Evolutionary conservation across 176 grass and related monocot species (phyloP).

Genomic region (Alopecurus myosuroides): DNA sequence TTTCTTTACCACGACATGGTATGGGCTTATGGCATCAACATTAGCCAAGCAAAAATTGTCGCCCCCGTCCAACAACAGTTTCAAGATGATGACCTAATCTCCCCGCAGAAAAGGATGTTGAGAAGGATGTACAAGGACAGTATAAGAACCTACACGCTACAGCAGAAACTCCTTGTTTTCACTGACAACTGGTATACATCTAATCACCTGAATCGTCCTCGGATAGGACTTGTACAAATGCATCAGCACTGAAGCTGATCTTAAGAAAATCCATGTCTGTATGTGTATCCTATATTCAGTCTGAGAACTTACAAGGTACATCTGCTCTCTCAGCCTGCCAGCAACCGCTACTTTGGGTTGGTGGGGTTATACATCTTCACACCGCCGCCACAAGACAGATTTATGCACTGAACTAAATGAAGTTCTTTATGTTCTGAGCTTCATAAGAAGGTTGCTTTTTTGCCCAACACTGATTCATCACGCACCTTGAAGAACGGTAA

Average conservation of each 20-base stretch:
- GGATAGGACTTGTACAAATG: not conserved
- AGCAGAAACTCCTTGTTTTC: slow-evolving; percentile 3
- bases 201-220: slow-evolving; percentile 16
- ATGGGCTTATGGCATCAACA: not conserved
- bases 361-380: not conserved
- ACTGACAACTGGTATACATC: slow-evolving; percentile 16
- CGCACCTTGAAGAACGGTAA: slow-evolving; percentile 54
- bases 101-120: not conserved
- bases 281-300: slow-evolving; percentile 10
- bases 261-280: slow-evolving; percentile 6
- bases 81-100: not conserved
- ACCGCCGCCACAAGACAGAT: not conserved
- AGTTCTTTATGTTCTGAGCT: not conserved
- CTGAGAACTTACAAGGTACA: not conserved
- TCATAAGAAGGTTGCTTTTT: not conserved
- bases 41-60: not conserved
- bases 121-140: slow-evolving; percentile 23
- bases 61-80: not conserved
- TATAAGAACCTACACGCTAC: slow-evolving; percentile 24
- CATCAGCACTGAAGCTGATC: not conserved
- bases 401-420: not conserved
- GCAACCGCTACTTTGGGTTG: not conserved
- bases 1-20: not conserved
- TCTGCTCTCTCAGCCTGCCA: not conserved
- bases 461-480: not conserved